These are phyloP conservation scores for Apiospora marii DNA, from an alignment of 2,329 filamentous ascomycete species.

Conservation along the genomic window DNA sequence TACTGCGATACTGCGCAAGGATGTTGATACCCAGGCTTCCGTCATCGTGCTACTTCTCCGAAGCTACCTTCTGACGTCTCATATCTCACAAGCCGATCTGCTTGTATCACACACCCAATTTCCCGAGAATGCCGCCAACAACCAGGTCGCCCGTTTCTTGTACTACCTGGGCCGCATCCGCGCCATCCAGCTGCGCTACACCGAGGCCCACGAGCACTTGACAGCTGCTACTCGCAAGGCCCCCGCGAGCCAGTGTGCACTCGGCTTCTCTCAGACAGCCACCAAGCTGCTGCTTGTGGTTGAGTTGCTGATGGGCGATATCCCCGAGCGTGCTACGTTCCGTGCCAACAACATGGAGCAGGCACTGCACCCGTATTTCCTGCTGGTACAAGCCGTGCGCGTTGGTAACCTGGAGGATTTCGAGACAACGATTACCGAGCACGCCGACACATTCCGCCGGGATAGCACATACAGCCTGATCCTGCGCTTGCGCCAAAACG, in stretches of 20 bases:
- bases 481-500: conserved; percentile 62
- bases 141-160: conserved; percentile 95
- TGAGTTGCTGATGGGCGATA: conserved; percentile 97
- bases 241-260: conserved; percentile 85
- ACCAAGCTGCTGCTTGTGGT: conserved; percentile 97
- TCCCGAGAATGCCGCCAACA: conserved; percentile 92
- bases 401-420: conserved; percentile 97
- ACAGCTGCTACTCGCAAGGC: conserved; percentile 95
- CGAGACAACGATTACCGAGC: conserved; percentile 81
- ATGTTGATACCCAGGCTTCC: conserved; percentile 95
- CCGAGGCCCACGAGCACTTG: conserved; percentile 93
- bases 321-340: conserved; percentile 94
- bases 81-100: conserved; percentile 95
- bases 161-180: conserved; percentile 98
- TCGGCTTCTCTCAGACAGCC: conserved; percentile 94
- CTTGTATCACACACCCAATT: conserved; percentile 96
- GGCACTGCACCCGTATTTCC: conserved; percentile 89
- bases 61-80: conserved; percentile 94
- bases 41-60: conserved; percentile 94
- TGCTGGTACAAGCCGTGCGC: conserved; percentile 92
- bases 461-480: conserved; percentile 97
- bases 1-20: conserved; percentile 95
- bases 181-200: conserved; percentile 95
- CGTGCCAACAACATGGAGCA: conserved; percentile 87
- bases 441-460: conserved; percentile 85